Conservation (phyloP, 805 yeast genomes). For the Yarrowia sp. region DNA sequence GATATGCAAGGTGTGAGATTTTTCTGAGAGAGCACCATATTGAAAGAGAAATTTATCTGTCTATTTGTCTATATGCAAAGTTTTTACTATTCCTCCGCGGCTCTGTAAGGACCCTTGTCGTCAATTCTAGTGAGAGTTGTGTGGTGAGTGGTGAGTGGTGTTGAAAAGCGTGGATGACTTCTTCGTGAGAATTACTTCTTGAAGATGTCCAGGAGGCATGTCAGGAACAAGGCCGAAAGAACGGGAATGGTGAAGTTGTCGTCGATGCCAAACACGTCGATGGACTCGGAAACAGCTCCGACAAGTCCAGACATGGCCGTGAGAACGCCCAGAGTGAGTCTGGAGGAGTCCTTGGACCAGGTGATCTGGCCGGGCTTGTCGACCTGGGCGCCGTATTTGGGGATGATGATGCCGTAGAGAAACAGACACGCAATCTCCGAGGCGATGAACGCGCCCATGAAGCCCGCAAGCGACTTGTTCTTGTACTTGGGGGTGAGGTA, state of each 20-base stretch:
- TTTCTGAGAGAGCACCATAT: not conserved
- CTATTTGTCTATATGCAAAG: slow-evolving; percentile 35
- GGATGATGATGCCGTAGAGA: slow-evolving; percentile 77
- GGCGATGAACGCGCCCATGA: slow-evolving; percentile 78
- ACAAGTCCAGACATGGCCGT: slow-evolving; percentile 75
- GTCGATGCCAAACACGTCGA: slow-evolving; percentile 77
- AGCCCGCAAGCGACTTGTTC: slow-evolving; percentile 88
- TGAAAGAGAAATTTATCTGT: slow-evolving; percentile 11
- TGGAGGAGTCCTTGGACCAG: slow-evolving; percentile 71
- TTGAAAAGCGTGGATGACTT: not conserved
- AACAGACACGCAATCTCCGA: slow-evolving; percentile 73
- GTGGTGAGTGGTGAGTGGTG: not conserved
- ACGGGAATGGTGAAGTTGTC: slow-evolving; percentile 96
- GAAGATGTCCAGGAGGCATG: slow-evolving; percentile 20
- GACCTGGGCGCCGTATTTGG: slow-evolving; percentile 58
- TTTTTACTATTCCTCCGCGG: slow-evolving; percentile 2
- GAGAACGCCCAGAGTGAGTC: slow-evolving; percentile 59
- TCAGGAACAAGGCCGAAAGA: slow-evolving; percentile 70
- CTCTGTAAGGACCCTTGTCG: not conserved
- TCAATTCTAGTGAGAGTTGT: not conserved
- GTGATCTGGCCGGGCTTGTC: slow-evolving; percentile 64
- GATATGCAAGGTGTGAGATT: not conserved
- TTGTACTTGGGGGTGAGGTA: slow-evolving; percentile 78
- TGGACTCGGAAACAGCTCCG: slow-evolving; percentile 86
- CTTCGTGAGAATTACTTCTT: not conserved